Base-by-base conservation (phyloP, 495 filamentous ascomycete species). In the Bryoglossum gracile region DNA sequence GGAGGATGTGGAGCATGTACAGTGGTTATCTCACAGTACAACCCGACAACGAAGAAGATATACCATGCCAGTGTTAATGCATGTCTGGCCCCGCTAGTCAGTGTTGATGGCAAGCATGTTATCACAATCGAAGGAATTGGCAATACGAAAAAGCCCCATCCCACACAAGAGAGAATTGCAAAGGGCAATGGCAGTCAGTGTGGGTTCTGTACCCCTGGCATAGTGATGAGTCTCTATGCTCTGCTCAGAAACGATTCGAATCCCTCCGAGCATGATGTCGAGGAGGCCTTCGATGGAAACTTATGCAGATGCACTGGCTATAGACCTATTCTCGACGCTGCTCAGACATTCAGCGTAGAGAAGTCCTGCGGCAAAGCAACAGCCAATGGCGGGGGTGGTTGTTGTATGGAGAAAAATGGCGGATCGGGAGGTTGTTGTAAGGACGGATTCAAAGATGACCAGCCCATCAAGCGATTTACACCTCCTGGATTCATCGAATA, bases 121-220 rank as follows among this genome's bases (percentile, higher is more conserved):
- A 90, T 98, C 57, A 98, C 92, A 6, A 81, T 98, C 10, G 92
- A 98, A 65, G 92, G 92, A n/a, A 95, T 98, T 64, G 92, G 92
- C 8, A 85, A 86, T 60, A 80, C 84, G 40, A 84, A 89, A 65
- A 77, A 76, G 30, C 92, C 92, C 9, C 92, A 98, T 70, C 87
- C 92, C 3, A 71, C 85, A 1, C 92, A 98, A 66, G 90, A 98
- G 67, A 79, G 92, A 36, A 84, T 98, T 50, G 89, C 89, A 17
- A 83, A 82, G 64, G 65, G 73, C 34, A 75, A 84, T 59, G 81
- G 81, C 25, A 80, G 75, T 30, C 81, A 84, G 63, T 84, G 79
- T 58, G 80, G 76, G 8, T 98, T 98, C 62, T 98, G 92, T 61
- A 97, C 92, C 4, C 92, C 91, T 3, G 92, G 92, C 8, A 98